phyloP scores from a whole-genome alignment of 768 basidiomycete species.

The Udeniomyces megalosporus region DNA sequence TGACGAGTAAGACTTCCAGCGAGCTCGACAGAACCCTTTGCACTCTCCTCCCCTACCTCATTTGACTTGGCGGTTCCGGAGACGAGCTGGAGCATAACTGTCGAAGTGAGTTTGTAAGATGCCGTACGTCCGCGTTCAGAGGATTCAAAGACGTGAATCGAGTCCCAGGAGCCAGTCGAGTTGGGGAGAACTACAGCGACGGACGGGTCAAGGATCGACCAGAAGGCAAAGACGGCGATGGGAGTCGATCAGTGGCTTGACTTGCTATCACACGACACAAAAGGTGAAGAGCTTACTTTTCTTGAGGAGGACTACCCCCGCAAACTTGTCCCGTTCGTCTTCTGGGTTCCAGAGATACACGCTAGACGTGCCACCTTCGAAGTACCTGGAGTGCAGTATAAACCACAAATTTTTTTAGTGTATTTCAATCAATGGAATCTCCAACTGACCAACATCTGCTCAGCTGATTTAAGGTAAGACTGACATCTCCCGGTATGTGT shows the following conservation, averaged over 20 bases:
- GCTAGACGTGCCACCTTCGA: slow-evolving; percentile 90
- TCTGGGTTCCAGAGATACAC: slow-evolving; percentile 98
- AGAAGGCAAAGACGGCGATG: slow-evolving; percentile 12
- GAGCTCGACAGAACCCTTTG: slow-evolving; percentile 44
- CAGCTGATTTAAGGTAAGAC: too few species aligned
- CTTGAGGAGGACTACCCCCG: slow-evolving; percentile 89
- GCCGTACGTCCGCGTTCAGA: slow-evolving; percentile 81
- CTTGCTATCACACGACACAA: neutral
- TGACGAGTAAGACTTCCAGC: slow-evolving; percentile 97
- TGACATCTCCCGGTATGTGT: slow-evolving; percentile 89
- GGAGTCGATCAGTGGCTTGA: neutral
- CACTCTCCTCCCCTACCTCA: slow-evolving; percentile 33
- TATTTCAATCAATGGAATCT: too few species aligned
- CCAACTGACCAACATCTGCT: neutral
- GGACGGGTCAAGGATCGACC: neutral
- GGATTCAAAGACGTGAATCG: slow-evolving; percentile 92
- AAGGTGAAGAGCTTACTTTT: slow-evolving; percentile 43
- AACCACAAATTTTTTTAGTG: too few species aligned
- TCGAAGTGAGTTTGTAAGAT: slow-evolving; percentile 93
- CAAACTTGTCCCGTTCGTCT: slow-evolving; percentile 65
- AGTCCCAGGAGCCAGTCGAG: slow-evolving; percentile 79
- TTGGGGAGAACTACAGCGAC: slow-evolving; percentile 10
- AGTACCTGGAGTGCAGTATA: slow-evolving; percentile 47
- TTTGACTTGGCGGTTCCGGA: slow-evolving; percentile 30
- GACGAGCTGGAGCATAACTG: slow-evolving; percentile 83